Evolutionary conservation across 495 filamentous ascomycete species (phyloP), one percentile per base, ranked within the genome.

Genomic region (Acidiella bohemica): DNA sequence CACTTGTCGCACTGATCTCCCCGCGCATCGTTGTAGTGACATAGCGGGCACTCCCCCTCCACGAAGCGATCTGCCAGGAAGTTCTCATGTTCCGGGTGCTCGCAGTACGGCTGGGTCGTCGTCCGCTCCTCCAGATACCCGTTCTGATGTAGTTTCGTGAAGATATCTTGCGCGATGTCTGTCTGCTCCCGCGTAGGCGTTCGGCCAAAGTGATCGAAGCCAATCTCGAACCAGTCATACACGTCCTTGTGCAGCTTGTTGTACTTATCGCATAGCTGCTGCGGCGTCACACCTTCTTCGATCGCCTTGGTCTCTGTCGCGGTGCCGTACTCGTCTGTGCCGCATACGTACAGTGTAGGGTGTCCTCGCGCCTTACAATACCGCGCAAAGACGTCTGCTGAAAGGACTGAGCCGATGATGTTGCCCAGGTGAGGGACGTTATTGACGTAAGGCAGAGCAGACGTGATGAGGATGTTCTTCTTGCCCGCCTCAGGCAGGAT

Each of bases 391-490:
- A 80, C 78, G 61, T 87, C 81, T 26, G 81, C 80, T 49, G 74
- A 78, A 53, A 96, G 71, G 26, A 93, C 85, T 49, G 78, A 84
- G 41, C 90, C 90, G 39, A 95, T 72, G 40, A 95, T 78, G 60
- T 97, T 97, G 39, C 90, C 87, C 53, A 94, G 68, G 62, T 94
- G 88, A 36, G 88, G 90, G 8, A 92, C 83, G 61, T 94, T 95
- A 65, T 96, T 96, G 36, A 93, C 86, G 56, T 95, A 96, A 29
- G 56, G 63, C 42, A 70, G 50, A 0, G 68, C 67, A 21, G 53
- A 61, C 8, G 68, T 70, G 31, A 71, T 67, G n/a, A 71, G 59
- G 27, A 69, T 56, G 46, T 70, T 70, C 35, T 63, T 51, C 53
- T 67, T 61, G 37, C 67, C 67, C 34, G 53, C 56, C 16, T 55